Percentiles rank a stretch among this genome's conserved stretches.
phyloP scores from a whole-genome alignment of 2,329 filamentous ascomycete genomes.

The Pseudogymnoascus sp. region DNA sequence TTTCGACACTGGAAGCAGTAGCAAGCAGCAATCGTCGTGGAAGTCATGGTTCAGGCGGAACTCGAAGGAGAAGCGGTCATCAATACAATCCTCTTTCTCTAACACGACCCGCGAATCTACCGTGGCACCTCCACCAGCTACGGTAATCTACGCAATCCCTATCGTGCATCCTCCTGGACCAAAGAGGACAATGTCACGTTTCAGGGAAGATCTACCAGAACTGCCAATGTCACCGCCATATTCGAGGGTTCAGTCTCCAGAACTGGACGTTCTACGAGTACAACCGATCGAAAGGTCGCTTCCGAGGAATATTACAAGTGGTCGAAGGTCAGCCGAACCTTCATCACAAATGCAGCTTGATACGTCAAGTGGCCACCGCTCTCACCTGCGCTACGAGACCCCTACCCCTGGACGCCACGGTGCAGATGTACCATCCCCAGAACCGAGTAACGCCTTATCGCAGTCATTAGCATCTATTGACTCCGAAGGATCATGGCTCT shows the following conservation, averaged over 20 bases:
- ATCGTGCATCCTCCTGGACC: constrained; percentile 38
- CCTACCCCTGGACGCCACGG: constrained; percentile 38
- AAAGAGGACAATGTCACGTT: constrained; percentile 79
- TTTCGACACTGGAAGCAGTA: constrained; percentile 43
- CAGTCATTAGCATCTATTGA: constrained; percentile 90
- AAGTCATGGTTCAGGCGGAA: constrained; percentile 62
- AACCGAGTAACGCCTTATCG: constrained; percentile 49
- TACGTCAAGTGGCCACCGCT: constrained; percentile 40
- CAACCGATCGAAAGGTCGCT: constrained; percentile 30
- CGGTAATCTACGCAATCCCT: background rate
- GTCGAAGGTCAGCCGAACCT: constrained; percentile 26
- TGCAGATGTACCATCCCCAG: constrained; percentile 42
- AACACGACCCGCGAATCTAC: constrained; percentile 90
- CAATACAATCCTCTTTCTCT: constrained; percentile 69
- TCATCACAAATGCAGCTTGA: constrained; percentile 37
- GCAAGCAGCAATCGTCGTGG: constrained; percentile 46
- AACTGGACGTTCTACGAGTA: constrained; percentile 41
- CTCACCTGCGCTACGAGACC: constrained; percentile 35
- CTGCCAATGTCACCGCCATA: constrained; percentile 77
- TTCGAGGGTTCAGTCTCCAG: constrained; percentile 72
- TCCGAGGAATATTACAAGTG: constrained; percentile 19
- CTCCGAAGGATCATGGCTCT: constrained; percentile 93
- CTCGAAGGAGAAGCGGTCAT: constrained; percentile 47
- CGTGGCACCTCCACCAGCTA: constrained; percentile 21
- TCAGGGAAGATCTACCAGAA: constrained; percentile 86